phyloP scores from a whole-genome alignment of 2,329 filamentous ascomycete species.

The Neodidymelliopsis sp. region DNA sequence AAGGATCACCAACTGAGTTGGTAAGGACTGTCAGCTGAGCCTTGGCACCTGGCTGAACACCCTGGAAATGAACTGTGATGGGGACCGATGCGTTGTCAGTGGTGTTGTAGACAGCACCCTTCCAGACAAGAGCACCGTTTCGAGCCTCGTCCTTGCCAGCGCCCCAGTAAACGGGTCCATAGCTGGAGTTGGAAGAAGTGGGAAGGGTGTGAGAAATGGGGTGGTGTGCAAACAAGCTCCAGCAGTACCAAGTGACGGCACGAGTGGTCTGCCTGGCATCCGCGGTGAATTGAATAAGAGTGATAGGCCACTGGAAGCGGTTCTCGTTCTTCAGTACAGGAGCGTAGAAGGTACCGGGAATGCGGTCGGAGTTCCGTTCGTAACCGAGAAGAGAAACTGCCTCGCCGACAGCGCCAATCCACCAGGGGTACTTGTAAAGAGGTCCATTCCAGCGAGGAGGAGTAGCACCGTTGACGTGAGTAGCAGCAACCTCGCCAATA shows the following conservation, averaged over 20 bases:
- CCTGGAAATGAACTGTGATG: slow-evolving; percentile 40
- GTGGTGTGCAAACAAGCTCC: slow-evolving; percentile 52
- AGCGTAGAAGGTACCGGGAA: slow-evolving; percentile 57
- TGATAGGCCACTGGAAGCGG: slow-evolving; percentile 48
- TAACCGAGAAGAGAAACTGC: slow-evolving; percentile 70
- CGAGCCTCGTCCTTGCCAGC: slow-evolving; percentile 49
- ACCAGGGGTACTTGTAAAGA: slow-evolving; percentile 39
- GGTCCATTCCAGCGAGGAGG: slow-evolving; percentile 34
- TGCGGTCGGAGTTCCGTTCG: slow-evolving; percentile 69
- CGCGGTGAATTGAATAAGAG: slow-evolving; percentile 52
- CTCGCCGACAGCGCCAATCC: slow-evolving; percentile 68
- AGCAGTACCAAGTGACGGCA: slow-evolving; percentile 45
- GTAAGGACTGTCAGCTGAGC: slow-evolving; percentile 54
- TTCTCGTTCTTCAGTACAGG: slow-evolving; percentile 47
- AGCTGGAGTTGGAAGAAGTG: slow-evolving; percentile 45
- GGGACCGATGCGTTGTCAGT: slow-evolving; percentile 41
- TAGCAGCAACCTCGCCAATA: slow-evolving; percentile 48
- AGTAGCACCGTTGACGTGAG: slow-evolving; percentile 40
- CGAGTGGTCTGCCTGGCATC: slow-evolving; percentile 44
- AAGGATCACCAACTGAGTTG: slow-evolving; percentile 48
- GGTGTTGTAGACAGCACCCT: slow-evolving; percentile 59
- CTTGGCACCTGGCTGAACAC: slow-evolving; percentile 35
- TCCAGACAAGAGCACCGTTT: slow-evolving; percentile 51
- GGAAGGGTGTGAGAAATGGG: slow-evolving; percentile 56
- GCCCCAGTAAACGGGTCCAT: slow-evolving; percentile 56